Percentiles rank a stretch among this genome's conserved stretches.
phyloP scores from a whole-genome alignment of 441 rosid genomes.

The Eruca vesicaria region DNA sequence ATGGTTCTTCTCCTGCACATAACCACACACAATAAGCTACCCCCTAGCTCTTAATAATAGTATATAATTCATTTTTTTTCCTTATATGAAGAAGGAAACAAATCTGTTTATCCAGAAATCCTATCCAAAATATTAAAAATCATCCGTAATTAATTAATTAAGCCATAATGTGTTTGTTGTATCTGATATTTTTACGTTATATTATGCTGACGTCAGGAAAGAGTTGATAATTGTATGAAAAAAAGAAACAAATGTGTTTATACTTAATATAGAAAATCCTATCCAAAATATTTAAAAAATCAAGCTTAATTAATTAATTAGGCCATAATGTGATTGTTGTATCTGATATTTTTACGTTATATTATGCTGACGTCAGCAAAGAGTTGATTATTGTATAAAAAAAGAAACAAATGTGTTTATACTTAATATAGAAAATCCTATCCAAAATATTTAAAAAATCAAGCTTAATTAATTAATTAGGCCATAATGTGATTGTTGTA shows the following conservation, averaged over 20 bases:
- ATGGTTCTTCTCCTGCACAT: slow-evolving; percentile 60
- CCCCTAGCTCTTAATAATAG: too few relatives aligned
- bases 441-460: background rate
- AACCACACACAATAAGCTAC: slow-evolving; percentile 20
- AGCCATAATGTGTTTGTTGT: too few relatives aligned
- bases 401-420: background rate
- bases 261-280: background rate
- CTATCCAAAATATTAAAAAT: background rate
- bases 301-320: background rate
- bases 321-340: too few relatives aligned
- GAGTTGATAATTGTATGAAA: background rate
- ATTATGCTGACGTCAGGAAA: too few relatives aligned
- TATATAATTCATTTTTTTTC: too few relatives aligned
- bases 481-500: background rate
- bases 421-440: background rate
- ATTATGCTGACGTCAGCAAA: too few relatives aligned
- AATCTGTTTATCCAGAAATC: background rate
- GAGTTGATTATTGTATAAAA: background rate
- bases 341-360: too few relatives aligned
- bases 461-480: background rate
- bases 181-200: too few relatives aligned
- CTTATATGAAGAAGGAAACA: slow-evolving; percentile 3
- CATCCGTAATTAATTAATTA: too few relatives aligned
- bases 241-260: background rate
- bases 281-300: background rate